Conservation (phyloP, 371 early-diverging fungal species). For the Apophysomyces trapeziformis region DNA sequence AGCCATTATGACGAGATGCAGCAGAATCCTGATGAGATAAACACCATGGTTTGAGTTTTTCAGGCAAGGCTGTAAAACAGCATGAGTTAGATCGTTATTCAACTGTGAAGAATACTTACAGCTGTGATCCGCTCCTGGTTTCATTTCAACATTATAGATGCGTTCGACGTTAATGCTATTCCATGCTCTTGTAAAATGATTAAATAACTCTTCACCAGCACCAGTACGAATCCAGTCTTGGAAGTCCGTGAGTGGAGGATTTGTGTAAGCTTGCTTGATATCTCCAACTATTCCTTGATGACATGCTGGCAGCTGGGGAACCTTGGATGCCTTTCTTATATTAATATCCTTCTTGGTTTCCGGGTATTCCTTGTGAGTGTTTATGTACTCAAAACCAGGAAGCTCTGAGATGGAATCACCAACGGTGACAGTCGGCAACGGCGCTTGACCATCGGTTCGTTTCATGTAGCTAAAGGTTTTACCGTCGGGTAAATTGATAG, state of each 20-base stretch:
- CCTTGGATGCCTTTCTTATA: conserved; percentile 6
- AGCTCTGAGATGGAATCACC: conserved; percentile 63
- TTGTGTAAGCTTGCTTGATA: conserved; percentile 34
- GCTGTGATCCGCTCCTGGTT: conserved; percentile 55
- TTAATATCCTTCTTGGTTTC: conserved; percentile 25
- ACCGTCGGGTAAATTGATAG: conserved; percentile 40
- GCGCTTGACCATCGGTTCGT: conserved; percentile 50
- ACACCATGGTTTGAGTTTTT: conserved; percentile 58
- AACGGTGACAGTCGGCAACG: conserved; percentile 54
- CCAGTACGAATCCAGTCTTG: conserved; percentile 47
- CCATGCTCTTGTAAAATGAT: conserved; percentile 53
- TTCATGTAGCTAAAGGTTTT: conserved; percentile 35
- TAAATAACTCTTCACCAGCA: conserved; percentile 27
- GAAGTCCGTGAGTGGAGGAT: conserved; percentile 50
- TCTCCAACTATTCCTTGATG: conserved; percentile 33
- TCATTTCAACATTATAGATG: conserved; percentile 47
- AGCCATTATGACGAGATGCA: conserved; percentile 53
- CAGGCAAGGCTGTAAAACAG: conserved; percentile 39
- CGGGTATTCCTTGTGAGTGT: conserved; percentile 45
- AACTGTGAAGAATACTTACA: conserved; percentile 24
- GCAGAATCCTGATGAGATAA: conserved; percentile 49
- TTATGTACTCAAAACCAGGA: conserved; percentile 62
- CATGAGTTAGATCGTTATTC: background rate
- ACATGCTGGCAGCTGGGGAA: conserved; percentile 8
- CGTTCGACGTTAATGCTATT: conserved; percentile 49